A percentile compares a stretch with the other conserved stretches of the same genome.
Evolutionary conservation across 2,329 filamentous ascomycete genomes (phyloP).

Genomic region (Fusarium albidum): DNA sequence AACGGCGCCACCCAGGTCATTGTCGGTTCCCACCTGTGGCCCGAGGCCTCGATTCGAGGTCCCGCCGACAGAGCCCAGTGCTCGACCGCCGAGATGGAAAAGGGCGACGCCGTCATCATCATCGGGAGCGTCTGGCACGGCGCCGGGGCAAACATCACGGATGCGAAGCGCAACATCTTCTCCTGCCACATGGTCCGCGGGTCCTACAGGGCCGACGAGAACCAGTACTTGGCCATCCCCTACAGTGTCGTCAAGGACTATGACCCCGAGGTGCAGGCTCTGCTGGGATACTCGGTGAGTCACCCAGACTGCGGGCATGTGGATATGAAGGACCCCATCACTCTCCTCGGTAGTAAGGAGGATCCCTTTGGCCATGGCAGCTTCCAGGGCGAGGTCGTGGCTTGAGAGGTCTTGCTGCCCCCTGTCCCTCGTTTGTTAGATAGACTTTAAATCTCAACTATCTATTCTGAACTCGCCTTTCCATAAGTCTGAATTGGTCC

Average conservation of each 20-base stretch:
- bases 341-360: slow-evolving; percentile 4
- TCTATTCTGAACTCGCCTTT: too few species aligned
- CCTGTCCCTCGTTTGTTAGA: too few species aligned
- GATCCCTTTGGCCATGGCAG: slow-evolving; percentile 7
- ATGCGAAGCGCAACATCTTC: slow-evolving; percentile 5
- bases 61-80: slow-evolving; percentile 2
- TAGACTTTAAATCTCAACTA: too few species aligned
- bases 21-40: slow-evolving; percentile 8
- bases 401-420: background rate
- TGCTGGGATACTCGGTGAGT: slow-evolving; percentile 8
- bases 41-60: slow-evolving; percentile 6
- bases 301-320: slow-evolving; percentile 5
- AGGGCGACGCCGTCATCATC: slow-evolving; percentile 6
- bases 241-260: background rate
- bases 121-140: slow-evolving; percentile 14
- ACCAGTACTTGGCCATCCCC: slow-evolving; percentile 4
- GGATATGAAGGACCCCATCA: slow-evolving; percentile 6
- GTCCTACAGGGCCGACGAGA: slow-evolving; percentile 1
- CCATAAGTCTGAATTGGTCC: too few species aligned
- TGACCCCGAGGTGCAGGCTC: slow-evolving; percentile 9
- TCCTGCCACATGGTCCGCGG: slow-evolving; percentile 8
- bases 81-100: slow-evolving; percentile 2
- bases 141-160: slow-evolving; percentile 2
- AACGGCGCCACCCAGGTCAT: slow-evolving; percentile 12
- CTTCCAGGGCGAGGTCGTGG: background rate